Evolutionary conservation across 805 yeast species (phyloP), one percentile per base, ranked within the genome.

Genomic region (Candida boidinii): DNA sequence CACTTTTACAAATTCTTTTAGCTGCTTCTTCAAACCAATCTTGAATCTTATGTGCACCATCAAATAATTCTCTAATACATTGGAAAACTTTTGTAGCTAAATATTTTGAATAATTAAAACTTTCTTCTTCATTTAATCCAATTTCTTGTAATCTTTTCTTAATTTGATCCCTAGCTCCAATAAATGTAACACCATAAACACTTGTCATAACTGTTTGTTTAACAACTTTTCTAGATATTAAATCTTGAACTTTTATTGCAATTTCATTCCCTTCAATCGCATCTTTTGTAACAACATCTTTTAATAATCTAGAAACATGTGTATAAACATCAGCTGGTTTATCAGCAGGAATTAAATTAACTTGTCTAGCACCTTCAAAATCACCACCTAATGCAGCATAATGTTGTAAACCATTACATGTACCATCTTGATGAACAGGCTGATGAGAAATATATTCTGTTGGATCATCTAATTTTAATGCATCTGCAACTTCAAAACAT

Each of bases 161-260:
- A 48, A 90, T 86, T 59, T 90, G 98, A 4, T 78, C 79, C 13
- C 85, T 74, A 0, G 97, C 98, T 13, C 98, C 98, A 40, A 85
- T 72, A 51, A 73, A 86, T 0, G 98, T 90, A 10, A 90, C 98
- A 48, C 98, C 98, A 53, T 90, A 90, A 23, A 90, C 98, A 49
- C 87, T 88, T 0, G 98, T 90, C 98, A 90, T 90, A 17, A 90
- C 97, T 0, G 98, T 86, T 54, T 90, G 98, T 53, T 90, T 90
- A 23, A 92, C 95, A 29, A 92, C 79, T 52, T 90, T 90, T 46
- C 98, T 72, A 14, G 79, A 70, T 36, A 90, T 72, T 38, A 76
- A 70, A 32, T 78, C 82, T 36, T 69, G 63, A 26, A 82, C 58
- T 22, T 61, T 53, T n/a, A 49, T 29, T 1, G 88, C 90, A 35